Percentiles rank a stretch among this genome's conserved stretches.
These are phyloP conservation scores for Lentinula aciculospora DNA, from an alignment of 768 basidiomycete genomes.

Conservation along the genomic window DNA sequence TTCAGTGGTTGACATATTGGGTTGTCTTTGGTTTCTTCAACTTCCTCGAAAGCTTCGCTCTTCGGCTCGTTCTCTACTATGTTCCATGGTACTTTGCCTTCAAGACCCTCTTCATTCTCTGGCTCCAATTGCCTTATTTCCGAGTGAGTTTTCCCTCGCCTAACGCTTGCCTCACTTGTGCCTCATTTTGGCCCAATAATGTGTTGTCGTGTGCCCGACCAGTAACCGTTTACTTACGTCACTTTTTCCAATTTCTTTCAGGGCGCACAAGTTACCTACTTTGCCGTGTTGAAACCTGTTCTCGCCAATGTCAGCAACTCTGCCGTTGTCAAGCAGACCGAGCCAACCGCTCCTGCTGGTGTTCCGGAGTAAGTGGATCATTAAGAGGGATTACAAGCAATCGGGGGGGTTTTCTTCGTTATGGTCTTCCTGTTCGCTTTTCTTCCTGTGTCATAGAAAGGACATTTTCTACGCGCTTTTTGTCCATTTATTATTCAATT, in stretches of 20 bases:
- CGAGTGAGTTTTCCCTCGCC: constrained; percentile 49
- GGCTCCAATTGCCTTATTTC: constrained; percentile 84
- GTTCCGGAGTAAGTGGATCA: background rate
- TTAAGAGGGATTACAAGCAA: background rate
- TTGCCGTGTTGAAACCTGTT: constrained; percentile 72
- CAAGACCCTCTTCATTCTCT: constrained; percentile 89
- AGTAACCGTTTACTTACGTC: constrained; percentile 9
- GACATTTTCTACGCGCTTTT: background rate
- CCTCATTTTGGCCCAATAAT: constrained; percentile 1
- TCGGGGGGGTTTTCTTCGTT: background rate
- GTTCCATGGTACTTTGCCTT: constrained; percentile 91
- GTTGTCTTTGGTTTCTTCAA: constrained; percentile 91
- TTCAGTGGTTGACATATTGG: constrained; percentile 99
- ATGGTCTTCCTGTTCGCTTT: background rate
- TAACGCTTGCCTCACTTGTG: background rate
- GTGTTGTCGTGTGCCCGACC: constrained; percentile 15
- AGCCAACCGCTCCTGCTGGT: background rate
- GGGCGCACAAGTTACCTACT: constrained; percentile 86
- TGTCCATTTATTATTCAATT: background rate
- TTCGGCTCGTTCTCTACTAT: constrained; percentile 84
- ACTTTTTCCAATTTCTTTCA: constrained; percentile 24
- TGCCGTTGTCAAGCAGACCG: constrained; percentile 5
- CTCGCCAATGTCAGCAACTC: constrained; percentile 48
- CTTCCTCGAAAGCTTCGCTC: constrained; percentile 83
- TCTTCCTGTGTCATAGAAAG: background rate